phyloP scores from a whole-genome alignment of 345 rosid genomes.

The Eucalyptus polybractea region DNA sequence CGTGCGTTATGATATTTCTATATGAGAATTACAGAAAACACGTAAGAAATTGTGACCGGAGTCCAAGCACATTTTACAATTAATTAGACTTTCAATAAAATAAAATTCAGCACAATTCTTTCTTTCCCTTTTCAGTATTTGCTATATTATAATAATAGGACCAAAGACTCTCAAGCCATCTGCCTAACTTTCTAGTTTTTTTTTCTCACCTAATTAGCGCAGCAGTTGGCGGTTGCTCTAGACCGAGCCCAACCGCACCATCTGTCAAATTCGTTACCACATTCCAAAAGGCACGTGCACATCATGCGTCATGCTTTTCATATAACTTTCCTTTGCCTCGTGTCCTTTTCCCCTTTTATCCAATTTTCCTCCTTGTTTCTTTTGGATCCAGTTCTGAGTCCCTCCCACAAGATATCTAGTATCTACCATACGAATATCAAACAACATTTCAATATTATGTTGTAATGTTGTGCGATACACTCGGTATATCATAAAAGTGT shows the following conservation, averaged over 20 bases:
- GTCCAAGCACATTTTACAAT: background rate
- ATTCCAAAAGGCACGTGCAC: background rate
- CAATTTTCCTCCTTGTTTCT: background rate
- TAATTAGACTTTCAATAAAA: background rate
- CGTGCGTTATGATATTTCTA: fast-evolving
- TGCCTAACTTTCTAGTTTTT: background rate
- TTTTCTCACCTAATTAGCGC: background rate
- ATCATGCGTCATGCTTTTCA: background rate
- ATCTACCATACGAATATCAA: background rate
- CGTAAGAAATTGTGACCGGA: fast-evolving
- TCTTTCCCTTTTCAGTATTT: background rate
- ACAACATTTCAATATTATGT: background rate
- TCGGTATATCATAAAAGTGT: background rate
- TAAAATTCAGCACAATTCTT: background rate
- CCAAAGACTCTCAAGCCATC: background rate
- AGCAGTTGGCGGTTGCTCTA: background rate
- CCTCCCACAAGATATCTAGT: background rate
- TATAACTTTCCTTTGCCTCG: background rate
- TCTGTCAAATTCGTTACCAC: background rate
- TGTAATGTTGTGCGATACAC: background rate
- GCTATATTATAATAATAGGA: background rate
- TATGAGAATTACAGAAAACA: background rate
- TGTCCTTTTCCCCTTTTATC: background rate
- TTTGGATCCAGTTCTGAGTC: background rate
- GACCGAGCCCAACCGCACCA: background rate